phyloP scores from a whole-genome alignment of 495 filamentous ascomycete species.

The Aspergillus baeticus region DNA sequence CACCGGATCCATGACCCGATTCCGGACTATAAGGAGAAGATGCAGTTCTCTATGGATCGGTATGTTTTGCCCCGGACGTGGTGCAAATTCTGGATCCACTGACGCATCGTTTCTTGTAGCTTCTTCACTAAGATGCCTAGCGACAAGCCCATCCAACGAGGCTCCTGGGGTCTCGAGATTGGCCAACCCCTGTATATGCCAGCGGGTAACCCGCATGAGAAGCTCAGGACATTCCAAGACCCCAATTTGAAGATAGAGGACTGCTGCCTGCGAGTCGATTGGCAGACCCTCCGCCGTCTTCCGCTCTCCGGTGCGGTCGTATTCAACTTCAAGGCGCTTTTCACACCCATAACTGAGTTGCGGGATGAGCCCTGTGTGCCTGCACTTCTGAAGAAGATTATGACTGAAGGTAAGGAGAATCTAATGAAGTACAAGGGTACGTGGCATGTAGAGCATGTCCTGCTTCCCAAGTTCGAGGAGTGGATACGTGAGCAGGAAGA shows the following conservation, averaged over 20 bases:
- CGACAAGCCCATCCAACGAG: constrained; percentile 76
- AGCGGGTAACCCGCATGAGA: constrained; percentile 66
- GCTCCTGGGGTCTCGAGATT: constrained; percentile 84
- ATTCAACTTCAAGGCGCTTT: constrained; percentile 92
- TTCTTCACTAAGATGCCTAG: constrained; percentile 80
- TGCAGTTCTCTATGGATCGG: constrained; percentile 87
- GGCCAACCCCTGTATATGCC: constrained; percentile 79
- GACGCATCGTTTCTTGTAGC: constrained; percentile 28
- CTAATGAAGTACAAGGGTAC: constrained; percentile 83
- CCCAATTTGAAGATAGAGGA: constrained; percentile 56
- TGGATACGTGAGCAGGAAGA: constrained; percentile 71
- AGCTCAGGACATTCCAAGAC: constrained; percentile 54
- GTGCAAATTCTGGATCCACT: not conserved
- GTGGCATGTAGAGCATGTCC: constrained; percentile 80
- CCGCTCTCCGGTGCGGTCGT: constrained; percentile 73
- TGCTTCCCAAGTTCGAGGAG: constrained; percentile 63
- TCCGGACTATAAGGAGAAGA: constrained; percentile 88
- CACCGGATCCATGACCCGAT: constrained; percentile 75
- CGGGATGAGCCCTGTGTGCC: constrained; percentile 75
- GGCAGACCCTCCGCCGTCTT: constrained; percentile 84
- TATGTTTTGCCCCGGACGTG: constrained; percentile 23
- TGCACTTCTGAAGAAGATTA: constrained; percentile 61
- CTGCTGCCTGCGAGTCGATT: constrained; percentile 79
- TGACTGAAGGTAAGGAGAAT: constrained; percentile 69
- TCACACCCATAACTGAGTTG: constrained; percentile 74